Conservation (phyloP, 768 basidiomycete species). For the Gymnopilus dilepis region DNA sequence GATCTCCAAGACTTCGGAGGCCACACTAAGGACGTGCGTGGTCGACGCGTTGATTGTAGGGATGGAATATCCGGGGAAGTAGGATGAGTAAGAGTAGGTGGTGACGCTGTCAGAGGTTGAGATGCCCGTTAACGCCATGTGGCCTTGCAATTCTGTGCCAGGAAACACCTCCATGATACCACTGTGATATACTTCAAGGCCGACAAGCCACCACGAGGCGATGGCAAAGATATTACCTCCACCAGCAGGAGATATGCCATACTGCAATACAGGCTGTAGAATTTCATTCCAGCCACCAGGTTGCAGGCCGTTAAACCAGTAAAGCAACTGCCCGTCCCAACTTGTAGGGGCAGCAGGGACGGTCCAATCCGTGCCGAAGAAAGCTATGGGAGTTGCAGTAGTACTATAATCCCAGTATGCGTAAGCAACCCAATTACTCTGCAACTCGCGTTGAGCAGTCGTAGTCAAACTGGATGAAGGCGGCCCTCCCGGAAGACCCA, state of each 20-base stretch:
- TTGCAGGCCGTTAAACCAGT: constrained; percentile 1
- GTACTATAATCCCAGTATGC: neutral
- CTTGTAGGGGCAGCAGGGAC: neutral
- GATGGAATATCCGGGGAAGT: neutral
- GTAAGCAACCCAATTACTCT: neutral
- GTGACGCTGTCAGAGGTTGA: neutral
- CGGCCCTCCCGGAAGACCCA: neutral
- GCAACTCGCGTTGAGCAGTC: neutral
- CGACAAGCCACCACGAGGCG: neutral
- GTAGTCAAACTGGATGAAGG: no score
- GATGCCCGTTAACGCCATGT: neutral
- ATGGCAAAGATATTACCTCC: neutral
- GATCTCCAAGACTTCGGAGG: neutral
- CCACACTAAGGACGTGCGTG: neutral
- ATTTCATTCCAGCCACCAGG: neutral
- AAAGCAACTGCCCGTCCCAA: neutral
- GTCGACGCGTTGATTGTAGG: neutral
- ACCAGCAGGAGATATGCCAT: constrained; percentile 1
- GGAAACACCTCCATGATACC: neutral
- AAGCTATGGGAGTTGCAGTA: neutral
- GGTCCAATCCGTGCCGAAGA: neutral
- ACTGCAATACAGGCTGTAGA: neutral
- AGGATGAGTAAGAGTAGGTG: neutral
- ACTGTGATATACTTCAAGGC: neutral
- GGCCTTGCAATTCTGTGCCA: neutral